phyloP scores from a whole-genome alignment of 1,284 basidiomycete species.

The Trichosporon inkin region DNA sequence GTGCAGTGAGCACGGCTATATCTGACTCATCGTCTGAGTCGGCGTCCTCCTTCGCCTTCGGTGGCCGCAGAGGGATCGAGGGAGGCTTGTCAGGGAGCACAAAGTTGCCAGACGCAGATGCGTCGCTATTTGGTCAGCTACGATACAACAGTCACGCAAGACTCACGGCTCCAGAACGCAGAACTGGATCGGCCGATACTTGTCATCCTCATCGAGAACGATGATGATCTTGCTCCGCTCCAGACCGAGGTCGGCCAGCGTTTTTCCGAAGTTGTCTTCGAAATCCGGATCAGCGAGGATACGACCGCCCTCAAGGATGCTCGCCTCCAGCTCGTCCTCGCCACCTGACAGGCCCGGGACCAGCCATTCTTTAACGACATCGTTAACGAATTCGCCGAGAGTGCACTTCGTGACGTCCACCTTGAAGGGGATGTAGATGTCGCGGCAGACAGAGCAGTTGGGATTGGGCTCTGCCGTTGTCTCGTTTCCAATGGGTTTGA shows the following conservation, averaged over 20 bases:
- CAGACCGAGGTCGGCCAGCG: slow-evolving; percentile 44
- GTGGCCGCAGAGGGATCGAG: slow-evolving; percentile 13
- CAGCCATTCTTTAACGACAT: slow-evolving; percentile 52
- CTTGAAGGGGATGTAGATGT: slow-evolving; percentile 69
- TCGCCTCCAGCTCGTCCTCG: slow-evolving; percentile 61
- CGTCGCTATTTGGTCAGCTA: background rate
- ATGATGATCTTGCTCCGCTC: slow-evolving; percentile 65
- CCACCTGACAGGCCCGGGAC: slow-evolving; percentile 56
- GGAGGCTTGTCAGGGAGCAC: slow-evolving; percentile 20
- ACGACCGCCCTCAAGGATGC: slow-evolving; percentile 74
- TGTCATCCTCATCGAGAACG: slow-evolving; percentile 68
- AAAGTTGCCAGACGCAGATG: slow-evolving; percentile 7
- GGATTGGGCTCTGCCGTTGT: slow-evolving; percentile 69
- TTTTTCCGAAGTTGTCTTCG: slow-evolving; percentile 44
- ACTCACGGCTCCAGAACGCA: slow-evolving; percentile 68
- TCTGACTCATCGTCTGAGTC: slow-evolving; percentile 8
- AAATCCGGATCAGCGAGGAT: slow-evolving; percentile 48
- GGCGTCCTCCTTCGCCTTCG: slow-evolving; percentile 5
- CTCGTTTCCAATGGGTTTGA: slow-evolving; percentile 58
- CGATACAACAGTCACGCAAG: background rate
- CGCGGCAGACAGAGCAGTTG: slow-evolving; percentile 77
- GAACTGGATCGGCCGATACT: slow-evolving; percentile 67
- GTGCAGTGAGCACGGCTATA: background rate
- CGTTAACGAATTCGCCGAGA: slow-evolving; percentile 67
- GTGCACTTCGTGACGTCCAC: slow-evolving; percentile 66